phyloP scores from a whole-genome alignment of 371 early-diverging fungal species.

The Dinochytrium kinnereticum region DNA sequence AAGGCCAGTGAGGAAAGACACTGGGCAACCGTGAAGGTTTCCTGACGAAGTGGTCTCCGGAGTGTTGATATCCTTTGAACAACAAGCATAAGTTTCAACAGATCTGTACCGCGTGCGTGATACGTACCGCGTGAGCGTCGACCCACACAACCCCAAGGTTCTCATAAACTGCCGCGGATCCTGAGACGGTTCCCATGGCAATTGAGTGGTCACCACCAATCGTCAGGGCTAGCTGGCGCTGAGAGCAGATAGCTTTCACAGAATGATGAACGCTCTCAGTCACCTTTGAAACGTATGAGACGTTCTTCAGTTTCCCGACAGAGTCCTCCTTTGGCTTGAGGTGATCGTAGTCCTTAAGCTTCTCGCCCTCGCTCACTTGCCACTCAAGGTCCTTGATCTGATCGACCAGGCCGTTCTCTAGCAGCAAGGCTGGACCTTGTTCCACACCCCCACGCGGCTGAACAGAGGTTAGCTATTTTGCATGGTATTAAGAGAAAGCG shows the following conservation, averaged over 20 bases:
- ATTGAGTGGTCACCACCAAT: slow-evolving; percentile 97
- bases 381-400: slow-evolving; percentile 87
- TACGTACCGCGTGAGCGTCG: slow-evolving; percentile 92
- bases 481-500: background rate
- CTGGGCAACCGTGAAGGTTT: slow-evolving; percentile 95
- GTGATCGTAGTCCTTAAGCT: slow-evolving; percentile 60
- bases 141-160: slow-evolving; percentile 95
- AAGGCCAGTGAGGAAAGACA: slow-evolving; percentile 89
- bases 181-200: slow-evolving; percentile 89
- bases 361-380: slow-evolving; percentile 66
- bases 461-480: background rate
- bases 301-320: slow-evolving; percentile 82
- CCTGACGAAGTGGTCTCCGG: slow-evolving; percentile 87
- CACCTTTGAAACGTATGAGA: slow-evolving; percentile 81
- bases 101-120: slow-evolving; percentile 8
- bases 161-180: slow-evolving; percentile 77
- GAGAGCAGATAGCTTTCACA: slow-evolving; percentile 66
- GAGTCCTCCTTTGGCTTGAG: slow-evolving; percentile 59
- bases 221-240: slow-evolving; percentile 84
- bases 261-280: slow-evolving; percentile 69
- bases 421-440: slow-evolving; percentile 79
- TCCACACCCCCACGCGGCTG: slow-evolving; percentile 91
- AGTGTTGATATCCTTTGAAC: slow-evolving; percentile 89
- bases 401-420: slow-evolving; percentile 82
- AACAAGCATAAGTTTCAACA: background rate